Evolutionary conservation across 352 stramenopile genomes (phyloP).

Genomic region (Thalassiosira delicatula): DNA sequence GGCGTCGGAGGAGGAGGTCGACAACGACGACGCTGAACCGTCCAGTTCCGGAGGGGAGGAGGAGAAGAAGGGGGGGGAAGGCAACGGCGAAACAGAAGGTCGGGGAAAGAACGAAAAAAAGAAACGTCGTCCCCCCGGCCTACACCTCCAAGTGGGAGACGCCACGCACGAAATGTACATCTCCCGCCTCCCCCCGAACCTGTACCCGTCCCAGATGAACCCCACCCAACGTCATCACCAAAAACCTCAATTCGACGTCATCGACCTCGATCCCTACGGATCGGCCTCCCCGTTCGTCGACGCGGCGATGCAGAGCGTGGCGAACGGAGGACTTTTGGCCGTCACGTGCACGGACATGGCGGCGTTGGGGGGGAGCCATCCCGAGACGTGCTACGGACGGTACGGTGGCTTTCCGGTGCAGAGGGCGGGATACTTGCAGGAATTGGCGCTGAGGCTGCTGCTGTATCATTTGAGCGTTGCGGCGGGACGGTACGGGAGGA

Average conservation of each 20-base stretch:
- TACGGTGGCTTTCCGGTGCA: slow-evolving; percentile 87
- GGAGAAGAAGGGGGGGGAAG: slow-evolving; percentile 12
- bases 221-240: slow-evolving; percentile 62
- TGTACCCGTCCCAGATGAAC: slow-evolving; percentile 44
- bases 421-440: slow-evolving; percentile 87
- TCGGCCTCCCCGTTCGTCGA: slow-evolving; percentile 98
- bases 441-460: slow-evolving; percentile 91
- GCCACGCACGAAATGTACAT: slow-evolving; percentile 82
- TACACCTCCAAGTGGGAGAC: slow-evolving; percentile 76
- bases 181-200: slow-evolving; percentile 54
- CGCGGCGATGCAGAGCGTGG: slow-evolving; percentile 93
- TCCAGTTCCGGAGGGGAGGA: background rate
- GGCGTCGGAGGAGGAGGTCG: slow-evolving; percentile 35
- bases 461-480: slow-evolving; percentile 93
- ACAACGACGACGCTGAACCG: background rate
- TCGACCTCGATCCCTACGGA: slow-evolving; percentile 99
- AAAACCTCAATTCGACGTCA: slow-evolving; percentile 97
- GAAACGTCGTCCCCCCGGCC: slow-evolving; percentile 55
- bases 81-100: background rate
- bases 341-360: slow-evolving; percentile 99
- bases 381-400: slow-evolving; percentile 87
- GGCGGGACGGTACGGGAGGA: slow-evolving; percentile 94
- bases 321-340: slow-evolving; percentile 95
- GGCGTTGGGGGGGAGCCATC: slow-evolving; percentile 86
- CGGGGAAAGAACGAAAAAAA: background rate